Conservation (phyloP, 208 protist genomes). For the Crithidia thermophila region DNA sequence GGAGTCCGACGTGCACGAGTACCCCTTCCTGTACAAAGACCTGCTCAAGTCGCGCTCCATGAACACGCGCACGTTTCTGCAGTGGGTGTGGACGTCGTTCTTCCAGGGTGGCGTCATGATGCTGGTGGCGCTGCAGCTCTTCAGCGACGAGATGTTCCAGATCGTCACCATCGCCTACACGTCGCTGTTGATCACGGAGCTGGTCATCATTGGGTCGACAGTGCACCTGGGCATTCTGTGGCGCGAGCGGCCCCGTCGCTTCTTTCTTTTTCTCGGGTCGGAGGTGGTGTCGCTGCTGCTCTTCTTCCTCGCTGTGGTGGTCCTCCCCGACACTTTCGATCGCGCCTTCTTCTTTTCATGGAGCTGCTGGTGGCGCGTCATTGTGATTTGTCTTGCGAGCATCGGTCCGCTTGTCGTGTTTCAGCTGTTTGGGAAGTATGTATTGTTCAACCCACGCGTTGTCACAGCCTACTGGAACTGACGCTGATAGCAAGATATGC, state of each 20-base stretch:
- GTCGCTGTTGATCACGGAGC: conserved; percentile 97
- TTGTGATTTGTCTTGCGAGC: conserved; percentile 78
- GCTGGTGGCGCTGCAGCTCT: conserved; percentile 94
- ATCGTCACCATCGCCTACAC: conserved; percentile 98
- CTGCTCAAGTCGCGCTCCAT: conserved; percentile 95
- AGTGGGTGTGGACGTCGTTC: conserved; percentile 86
- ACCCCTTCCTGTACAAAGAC: conserved; percentile 98
- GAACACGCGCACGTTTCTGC: conserved; percentile 83
- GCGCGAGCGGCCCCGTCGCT: conserved; percentile 65
- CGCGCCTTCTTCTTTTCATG: conserved; percentile 92
- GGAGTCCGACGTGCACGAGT: conserved; percentile 92
- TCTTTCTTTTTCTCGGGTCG: conserved; percentile 86
- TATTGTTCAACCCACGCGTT: conserved; percentile 51
- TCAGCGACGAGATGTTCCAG: conserved; percentile 95
- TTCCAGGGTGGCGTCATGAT: conserved; percentile 97
- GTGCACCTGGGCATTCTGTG: conserved; percentile 92
- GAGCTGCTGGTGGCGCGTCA: conserved; percentile 89
- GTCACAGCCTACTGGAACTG: conserved; percentile 29
- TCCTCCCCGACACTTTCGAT: conserved; percentile 94
- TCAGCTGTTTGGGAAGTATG: conserved; percentile 44
- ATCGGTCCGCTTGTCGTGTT: conserved; percentile 66
- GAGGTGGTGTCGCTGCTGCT: conserved; percentile 89
- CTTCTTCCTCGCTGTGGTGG: conserved; percentile 92
- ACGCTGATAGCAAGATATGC: background rate
- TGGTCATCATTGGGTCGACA: conserved; percentile 95